Conservation (phyloP, 805 yeast genomes). For the Candida maltosa region DNA sequence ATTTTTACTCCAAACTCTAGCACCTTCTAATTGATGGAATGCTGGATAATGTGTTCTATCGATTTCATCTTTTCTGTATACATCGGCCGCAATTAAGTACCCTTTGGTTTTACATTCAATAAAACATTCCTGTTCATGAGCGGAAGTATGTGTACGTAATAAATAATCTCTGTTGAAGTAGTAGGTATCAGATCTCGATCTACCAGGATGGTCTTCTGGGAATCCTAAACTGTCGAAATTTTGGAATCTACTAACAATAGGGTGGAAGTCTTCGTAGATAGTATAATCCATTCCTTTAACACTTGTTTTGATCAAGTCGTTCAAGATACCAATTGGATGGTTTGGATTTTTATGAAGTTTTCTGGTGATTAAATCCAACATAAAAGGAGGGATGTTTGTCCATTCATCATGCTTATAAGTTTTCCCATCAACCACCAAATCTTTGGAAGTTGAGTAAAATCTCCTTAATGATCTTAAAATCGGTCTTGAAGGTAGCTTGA, state of each 20-base stretch:
- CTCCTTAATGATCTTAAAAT: neutral
- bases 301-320: conserved; percentile 66
- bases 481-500: conserved; percentile 2
- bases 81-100: conserved; percentile 91
- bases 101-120: conserved; percentile 68
- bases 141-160: conserved; percentile 92
- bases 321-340: conserved; percentile 89
- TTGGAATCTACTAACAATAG: conserved; percentile 76
- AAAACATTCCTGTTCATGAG: conserved; percentile 91
- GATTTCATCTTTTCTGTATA: conserved; percentile 90
- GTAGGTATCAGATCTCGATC: conserved; percentile 90
- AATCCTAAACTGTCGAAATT: conserved; percentile 93
- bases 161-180: conserved; percentile 72
- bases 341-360: conserved; percentile 67
- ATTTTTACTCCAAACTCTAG: conserved; percentile 71
- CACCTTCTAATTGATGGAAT: conserved; percentile 98
- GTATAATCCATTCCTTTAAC: conserved; percentile 70
- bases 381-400: conserved; percentile 83
- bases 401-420: conserved; percentile 63
- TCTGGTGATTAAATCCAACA: conserved; percentile 64
- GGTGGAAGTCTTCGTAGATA: conserved; percentile 73
- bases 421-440: conserved; percentile 41
- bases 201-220: conserved; percentile 89
- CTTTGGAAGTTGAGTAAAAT: conserved; percentile 3
- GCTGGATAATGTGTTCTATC: conserved; percentile 96